phyloP scores from a whole-genome alignment of 2,329 filamentous ascomycete genomes.

The Alternaria arbusti region DNA sequence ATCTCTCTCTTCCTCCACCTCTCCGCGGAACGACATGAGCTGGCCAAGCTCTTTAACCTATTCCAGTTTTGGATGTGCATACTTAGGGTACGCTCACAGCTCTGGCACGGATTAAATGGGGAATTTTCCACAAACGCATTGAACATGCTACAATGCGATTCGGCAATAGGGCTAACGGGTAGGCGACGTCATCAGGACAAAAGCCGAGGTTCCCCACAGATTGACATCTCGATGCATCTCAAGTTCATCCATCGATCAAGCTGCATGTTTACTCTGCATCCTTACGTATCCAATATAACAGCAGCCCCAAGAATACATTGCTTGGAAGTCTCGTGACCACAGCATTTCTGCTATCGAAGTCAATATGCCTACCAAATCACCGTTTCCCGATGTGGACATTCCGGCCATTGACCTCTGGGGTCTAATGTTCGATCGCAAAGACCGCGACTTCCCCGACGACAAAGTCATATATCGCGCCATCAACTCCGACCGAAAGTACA shows the following conservation, averaged over 20 bases:
- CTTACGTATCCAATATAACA: not conserved
- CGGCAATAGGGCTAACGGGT: not conserved
- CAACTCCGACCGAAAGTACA: slow-evolving; percentile 59
- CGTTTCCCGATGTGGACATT: slow-evolving; percentile 30
- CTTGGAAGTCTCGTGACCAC: not conserved
- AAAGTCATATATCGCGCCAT: slow-evolving; percentile 34
- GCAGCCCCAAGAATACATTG: not conserved
- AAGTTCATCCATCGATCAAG: not conserved
- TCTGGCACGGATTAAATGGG: not conserved
- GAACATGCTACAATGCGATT: not conserved
- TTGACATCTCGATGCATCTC: not conserved
- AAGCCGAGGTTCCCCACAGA: slow-evolving; percentile 10
- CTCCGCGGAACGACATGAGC: not conserved
- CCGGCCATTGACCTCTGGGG: slow-evolving; percentile 31
- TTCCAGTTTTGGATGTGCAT: not conserved
- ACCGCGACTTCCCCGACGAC: slow-evolving; percentile 28
- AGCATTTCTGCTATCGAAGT: not conserved
- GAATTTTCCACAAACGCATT: not conserved
- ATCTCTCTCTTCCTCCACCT: not conserved
- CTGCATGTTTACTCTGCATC: not conserved
- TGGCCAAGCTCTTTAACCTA: not conserved
- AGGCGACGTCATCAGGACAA: not conserved
- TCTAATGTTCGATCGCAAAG: slow-evolving; percentile 29
- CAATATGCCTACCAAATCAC: slow-evolving; percentile 29
- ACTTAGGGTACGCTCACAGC: not conserved